phyloP scores from a whole-genome alignment of 2,329 filamentous ascomycete species.

The Fusarium pseudonygamai region DNA sequence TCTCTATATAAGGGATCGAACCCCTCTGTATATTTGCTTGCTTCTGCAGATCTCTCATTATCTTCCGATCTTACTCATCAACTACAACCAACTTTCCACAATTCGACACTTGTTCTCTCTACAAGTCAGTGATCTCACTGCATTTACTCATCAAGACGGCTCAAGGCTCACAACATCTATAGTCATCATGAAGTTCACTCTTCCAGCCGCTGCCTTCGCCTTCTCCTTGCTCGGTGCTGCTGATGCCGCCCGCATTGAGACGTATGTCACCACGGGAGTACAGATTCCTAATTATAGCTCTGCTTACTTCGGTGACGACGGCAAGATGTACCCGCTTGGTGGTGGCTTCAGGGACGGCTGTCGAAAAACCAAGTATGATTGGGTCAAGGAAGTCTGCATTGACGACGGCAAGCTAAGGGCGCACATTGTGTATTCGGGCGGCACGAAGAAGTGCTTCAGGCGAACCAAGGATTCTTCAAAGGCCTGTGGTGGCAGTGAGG shows the following conservation, averaged over 20 bases:
- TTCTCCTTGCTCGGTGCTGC: not conserved
- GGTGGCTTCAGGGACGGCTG: accelerated
- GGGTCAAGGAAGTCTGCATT: not conserved
- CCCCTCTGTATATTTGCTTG: not conserved
- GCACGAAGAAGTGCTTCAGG: not conserved
- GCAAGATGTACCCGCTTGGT: accelerated
- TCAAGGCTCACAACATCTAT: not conserved
- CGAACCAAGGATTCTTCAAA: accelerated
- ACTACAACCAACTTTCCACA: accelerated
- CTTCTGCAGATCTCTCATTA: not conserved
- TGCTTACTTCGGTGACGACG: accelerated
- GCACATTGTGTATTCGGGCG: not conserved
- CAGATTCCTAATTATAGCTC: not conserved
- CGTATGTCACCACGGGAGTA: not conserved
- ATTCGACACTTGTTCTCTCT: not conserved
- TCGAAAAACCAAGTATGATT: not conserved
- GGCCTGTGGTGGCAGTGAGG: not conserved
- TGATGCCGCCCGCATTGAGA: not conserved
- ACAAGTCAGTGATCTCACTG: not conserved
- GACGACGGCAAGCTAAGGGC: accelerated
- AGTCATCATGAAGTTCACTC: not conserved
- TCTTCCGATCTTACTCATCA: too few relatives aligned
- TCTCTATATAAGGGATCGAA: not conserved
- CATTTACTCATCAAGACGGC: not conserved
- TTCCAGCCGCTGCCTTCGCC: not conserved